Evolutionary conservation across 2,329 filamentous ascomycete genomes (phyloP), one percentile per base, ranked within the genome.

Genomic region (Clonostachys byssicola): DNA sequence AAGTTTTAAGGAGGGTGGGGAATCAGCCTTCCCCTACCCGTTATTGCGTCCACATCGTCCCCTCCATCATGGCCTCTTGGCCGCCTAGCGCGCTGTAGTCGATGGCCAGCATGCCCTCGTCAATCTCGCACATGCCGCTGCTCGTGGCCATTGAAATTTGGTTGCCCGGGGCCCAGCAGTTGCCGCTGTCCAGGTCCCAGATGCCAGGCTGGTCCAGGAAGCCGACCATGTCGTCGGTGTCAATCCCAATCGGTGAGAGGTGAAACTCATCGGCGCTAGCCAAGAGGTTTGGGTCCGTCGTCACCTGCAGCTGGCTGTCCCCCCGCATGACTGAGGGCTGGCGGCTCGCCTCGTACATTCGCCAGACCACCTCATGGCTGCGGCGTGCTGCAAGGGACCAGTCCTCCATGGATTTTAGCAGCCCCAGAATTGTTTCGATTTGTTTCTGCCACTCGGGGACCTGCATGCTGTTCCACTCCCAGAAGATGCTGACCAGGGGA

Each of bases 401-500:
- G 56, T 81, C 75, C 51, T 82, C 74, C 74, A 87, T 81, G 6
- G 75, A 75, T 38, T 84, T 80, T 12, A 86, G 76, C 40, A 84
- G 74, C 48, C 80, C 74, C 7, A 84, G 72, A 34, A 81, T 73
- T 3, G 74, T 74, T 54, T 82, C 78, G 44, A 83, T 76, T 60
- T 81, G 78, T 53, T 72, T 71, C 53, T 76, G 74, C 74, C 78
- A 83, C 52, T 75, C 71, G 12, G 67, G 59, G 17, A 76, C 70
- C 34, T 67, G 67, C 10, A 73, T 69, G 57, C 66, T 73, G 49
- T 72, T 68, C 65, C 70, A 73, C 60, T 89, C 84, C 72, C 81
- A 86, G 61, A 90, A 89, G 12, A 92, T 72, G 18, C 81, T 86
- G 12, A 92, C 78, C 2, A 92, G 75, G 0, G 88, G 88, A 9